Evolutionary conservation across 139 green algal genomes (phyloP).

Genomic region (Coccomyxa sp.): DNA sequence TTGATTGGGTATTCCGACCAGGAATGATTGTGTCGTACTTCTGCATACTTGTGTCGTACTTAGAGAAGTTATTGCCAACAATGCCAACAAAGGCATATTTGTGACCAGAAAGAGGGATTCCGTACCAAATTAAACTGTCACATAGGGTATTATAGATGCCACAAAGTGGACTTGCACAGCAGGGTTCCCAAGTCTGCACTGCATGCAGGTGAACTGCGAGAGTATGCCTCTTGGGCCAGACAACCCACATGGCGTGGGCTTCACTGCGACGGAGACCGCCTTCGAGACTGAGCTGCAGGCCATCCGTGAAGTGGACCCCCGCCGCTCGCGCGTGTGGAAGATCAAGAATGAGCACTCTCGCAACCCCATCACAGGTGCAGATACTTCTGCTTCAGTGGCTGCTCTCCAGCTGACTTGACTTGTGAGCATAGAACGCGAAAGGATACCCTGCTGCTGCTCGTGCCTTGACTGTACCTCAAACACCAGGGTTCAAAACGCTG

Average conservation of each 20-base stretch:
- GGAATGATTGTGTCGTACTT: background rate
- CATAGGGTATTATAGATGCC: too few relatives aligned
- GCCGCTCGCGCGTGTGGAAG: slow-evolving; percentile 54
- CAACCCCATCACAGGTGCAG: slow-evolving; percentile 48
- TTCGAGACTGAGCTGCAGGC: slow-evolving; percentile 55
- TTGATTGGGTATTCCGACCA: background rate
- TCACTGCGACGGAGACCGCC: slow-evolving; percentile 56
- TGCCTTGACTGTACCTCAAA: too few relatives aligned
- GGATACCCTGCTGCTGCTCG: too few relatives aligned
- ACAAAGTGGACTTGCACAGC: too few relatives aligned
- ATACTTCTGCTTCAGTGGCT: background rate
- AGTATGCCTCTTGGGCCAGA: slow-evolving; percentile 49
- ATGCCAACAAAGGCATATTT: background rate
- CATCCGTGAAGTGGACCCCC: slow-evolving; percentile 33
- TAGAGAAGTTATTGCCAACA: background rate
- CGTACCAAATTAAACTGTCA: too few relatives aligned
- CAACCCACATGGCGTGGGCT: slow-evolving; percentile 76
- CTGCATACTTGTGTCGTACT: too few relatives aligned
- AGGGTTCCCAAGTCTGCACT: background rate
- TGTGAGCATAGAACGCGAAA: background rate
- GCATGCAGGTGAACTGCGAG: slow-evolving; percentile 50
- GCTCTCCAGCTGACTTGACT: background rate
- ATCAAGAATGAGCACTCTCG: slow-evolving; percentile 53
- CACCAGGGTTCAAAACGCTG: too few relatives aligned
- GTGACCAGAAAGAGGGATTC: background rate